phyloP scores from a whole-genome alignment of 2,329 filamentous ascomycete genomes.

The Plenodomus biglobosus region DNA sequence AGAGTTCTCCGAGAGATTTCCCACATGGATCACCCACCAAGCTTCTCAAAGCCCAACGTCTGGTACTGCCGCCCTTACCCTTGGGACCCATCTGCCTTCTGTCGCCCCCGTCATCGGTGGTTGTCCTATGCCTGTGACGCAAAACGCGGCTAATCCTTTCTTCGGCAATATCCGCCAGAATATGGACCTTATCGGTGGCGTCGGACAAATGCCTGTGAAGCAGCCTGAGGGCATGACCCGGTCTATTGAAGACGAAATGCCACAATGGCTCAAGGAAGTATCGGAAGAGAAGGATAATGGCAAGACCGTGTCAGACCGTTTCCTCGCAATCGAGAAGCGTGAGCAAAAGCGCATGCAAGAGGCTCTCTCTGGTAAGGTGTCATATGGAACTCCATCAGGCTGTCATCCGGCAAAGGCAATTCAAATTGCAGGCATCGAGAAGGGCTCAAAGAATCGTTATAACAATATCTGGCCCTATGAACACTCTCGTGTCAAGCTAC shows the following conservation, averaged over 20 bases:
- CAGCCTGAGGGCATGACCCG: conserved; percentile 57
- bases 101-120: conserved; percentile 84
- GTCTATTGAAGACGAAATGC: conserved; percentile 58
- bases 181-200: conserved; percentile 89
- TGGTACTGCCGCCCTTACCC: conserved; percentile 23
- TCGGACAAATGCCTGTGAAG: conserved; percentile 73
- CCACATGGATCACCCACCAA: conserved; percentile 55
- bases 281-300: conserved; percentile 70
- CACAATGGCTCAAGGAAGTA: conserved; percentile 74
- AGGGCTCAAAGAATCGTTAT: conserved; percentile 93
- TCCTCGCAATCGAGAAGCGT: conserved; percentile 77
- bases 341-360: conserved; percentile 94
- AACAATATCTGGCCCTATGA: conserved; percentile 98
- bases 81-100: conserved; percentile 45
- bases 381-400: conserved; percentile 53
- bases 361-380: conserved; percentile 65
- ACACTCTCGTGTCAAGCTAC: conserved; percentile 81
- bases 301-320: conserved; percentile 77
- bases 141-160: conserved; percentile 78
- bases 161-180: conserved; percentile 97
- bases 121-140: conserved; percentile 73
- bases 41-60: conserved; percentile 44
- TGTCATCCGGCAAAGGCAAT: conserved; percentile 53
- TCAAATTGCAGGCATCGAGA: conserved; percentile 88
- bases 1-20: conserved; percentile 68